Percentiles rank a stretch among this genome's conserved stretches.
Evolutionary conservation across 768 basidiomycete species (phyloP).

Genomic region (Kondoa malvinella): DNA sequence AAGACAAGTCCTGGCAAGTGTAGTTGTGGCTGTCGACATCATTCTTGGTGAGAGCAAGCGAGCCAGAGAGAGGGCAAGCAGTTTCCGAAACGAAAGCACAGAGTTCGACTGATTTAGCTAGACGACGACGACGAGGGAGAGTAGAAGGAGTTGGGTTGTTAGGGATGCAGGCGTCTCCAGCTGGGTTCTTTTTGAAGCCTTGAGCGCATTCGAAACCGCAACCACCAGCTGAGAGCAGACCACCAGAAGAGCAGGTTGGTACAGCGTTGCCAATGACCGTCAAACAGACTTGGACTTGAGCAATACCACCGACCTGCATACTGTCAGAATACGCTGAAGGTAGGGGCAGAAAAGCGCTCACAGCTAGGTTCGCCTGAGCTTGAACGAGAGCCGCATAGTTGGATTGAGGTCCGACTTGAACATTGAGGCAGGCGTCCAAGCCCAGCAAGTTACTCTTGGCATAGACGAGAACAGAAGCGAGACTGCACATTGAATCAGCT

Average conservation of each 20-base stretch:
- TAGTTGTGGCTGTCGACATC: not conserved
- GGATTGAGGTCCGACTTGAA: not conserved
- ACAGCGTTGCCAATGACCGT: not conserved
- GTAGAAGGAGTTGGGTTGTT: not conserved
- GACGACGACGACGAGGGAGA: not conserved
- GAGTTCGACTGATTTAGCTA: not conserved
- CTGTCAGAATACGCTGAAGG: not conserved
- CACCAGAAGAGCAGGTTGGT: not conserved
- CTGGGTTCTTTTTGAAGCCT: not conserved
- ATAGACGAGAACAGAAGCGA: not conserved
- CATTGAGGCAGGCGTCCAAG: not conserved
- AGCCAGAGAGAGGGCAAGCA: not conserved
- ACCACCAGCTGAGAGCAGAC: not conserved
- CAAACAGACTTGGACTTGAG: not conserved
- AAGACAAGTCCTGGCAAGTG: not conserved
- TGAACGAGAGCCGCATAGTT: not conserved
- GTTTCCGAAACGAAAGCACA: not conserved
- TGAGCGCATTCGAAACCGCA: not conserved
- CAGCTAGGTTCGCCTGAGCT: not conserved
- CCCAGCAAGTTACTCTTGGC: not conserved
- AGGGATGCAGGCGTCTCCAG: not conserved
- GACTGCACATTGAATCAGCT: not conserved
- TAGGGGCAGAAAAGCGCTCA: not conserved
- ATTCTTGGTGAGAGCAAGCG: not conserved
- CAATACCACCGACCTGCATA: not conserved